These are phyloP conservation scores for Collybia mongolica DNA, from an alignment of 768 basidiomycete species.

Conservation along the genomic window DNA sequence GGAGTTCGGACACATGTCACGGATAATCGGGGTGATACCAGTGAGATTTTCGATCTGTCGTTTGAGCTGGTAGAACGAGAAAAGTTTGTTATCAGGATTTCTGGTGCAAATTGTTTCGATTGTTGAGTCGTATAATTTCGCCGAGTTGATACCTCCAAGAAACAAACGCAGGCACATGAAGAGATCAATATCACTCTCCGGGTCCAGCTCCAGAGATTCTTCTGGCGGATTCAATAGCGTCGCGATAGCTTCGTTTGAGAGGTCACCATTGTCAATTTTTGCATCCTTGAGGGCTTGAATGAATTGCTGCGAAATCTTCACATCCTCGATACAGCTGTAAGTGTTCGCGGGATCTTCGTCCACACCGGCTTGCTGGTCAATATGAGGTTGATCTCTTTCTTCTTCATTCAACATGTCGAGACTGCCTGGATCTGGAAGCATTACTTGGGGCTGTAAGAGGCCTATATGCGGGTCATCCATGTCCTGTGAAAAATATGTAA, in stretches of 20 bases:
- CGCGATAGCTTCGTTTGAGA: not conserved
- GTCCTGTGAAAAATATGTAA: too few species aligned
- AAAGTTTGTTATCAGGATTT: conserved; percentile 4
- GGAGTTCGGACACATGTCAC: conserved; percentile 10
- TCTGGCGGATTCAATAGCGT: not conserved
- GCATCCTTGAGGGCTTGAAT: conserved; percentile 6
- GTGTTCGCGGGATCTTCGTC: not conserved
- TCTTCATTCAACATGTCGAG: not conserved
- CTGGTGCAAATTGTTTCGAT: not conserved
- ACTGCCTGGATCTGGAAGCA: not conserved
- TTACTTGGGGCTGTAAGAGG: too few species aligned
- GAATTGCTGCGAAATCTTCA: conserved; percentile 6
- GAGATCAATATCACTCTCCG: not conserved
- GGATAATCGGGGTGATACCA: conserved; percentile 4
- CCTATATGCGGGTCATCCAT: too few species aligned
- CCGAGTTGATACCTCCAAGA: conserved; percentile 6
- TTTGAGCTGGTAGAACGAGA: conserved; percentile 13
- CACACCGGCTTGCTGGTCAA: not conserved
- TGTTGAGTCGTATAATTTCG: conserved; percentile 1
- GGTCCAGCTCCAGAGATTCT: conserved; percentile 2
- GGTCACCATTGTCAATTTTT: conserved; percentile 8
- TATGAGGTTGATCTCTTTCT: not conserved
- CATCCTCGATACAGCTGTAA: conserved; percentile 4
- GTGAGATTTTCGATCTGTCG: conserved; percentile 6
- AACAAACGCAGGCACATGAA: conserved; percentile 7